Percentiles rank a stretch among this genome's conserved stretches.
Evolutionary conservation across 495 filamentous ascomycete genomes (phyloP).

Genomic region (Tuber aestivum): DNA sequence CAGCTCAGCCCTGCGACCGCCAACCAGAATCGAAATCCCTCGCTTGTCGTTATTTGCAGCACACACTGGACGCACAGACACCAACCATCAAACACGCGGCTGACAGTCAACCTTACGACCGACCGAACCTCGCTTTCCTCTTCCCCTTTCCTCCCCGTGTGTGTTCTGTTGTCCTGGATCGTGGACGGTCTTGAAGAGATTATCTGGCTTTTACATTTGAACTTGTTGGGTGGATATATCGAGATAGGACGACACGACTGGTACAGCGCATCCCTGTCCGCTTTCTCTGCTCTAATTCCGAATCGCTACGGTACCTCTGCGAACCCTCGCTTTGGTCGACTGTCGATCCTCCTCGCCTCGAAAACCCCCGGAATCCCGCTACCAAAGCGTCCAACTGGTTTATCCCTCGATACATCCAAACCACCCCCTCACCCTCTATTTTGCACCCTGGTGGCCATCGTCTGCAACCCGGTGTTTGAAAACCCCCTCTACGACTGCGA

Average conservation of each 20-base stretch:
- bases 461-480: constrained; percentile 34
- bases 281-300: constrained; percentile 27
- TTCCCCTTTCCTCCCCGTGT: constrained; percentile 36
- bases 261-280: constrained; percentile 37
- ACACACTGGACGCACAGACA: constrained; percentile 34
- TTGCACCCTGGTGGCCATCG: constrained; percentile 10
- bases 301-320: constrained; percentile 24
- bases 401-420: constrained; percentile 16
- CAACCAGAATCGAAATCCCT: constrained; percentile 36
- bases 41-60: constrained; percentile 34
- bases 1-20: constrained; percentile 36
- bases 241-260: constrained; percentile 39
- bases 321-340: constrained; percentile 28
- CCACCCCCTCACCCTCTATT: background rate
- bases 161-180: constrained; percentile 37
- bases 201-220: constrained; percentile 26
- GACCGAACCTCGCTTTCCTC: constrained; percentile 26
- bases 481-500: constrained; percentile 34
- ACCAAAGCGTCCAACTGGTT: constrained; percentile 15
- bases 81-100: constrained; percentile 30
- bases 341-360: constrained; percentile 23
- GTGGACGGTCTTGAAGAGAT: constrained; percentile 33
- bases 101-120: constrained; percentile 37
- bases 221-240: constrained; percentile 36
- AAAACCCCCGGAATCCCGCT: constrained; percentile 24